These are phyloP conservation scores for Orbilia javanica DNA, from an alignment of 2,329 filamentous ascomycete genomes.

Conservation along the genomic window DNA sequence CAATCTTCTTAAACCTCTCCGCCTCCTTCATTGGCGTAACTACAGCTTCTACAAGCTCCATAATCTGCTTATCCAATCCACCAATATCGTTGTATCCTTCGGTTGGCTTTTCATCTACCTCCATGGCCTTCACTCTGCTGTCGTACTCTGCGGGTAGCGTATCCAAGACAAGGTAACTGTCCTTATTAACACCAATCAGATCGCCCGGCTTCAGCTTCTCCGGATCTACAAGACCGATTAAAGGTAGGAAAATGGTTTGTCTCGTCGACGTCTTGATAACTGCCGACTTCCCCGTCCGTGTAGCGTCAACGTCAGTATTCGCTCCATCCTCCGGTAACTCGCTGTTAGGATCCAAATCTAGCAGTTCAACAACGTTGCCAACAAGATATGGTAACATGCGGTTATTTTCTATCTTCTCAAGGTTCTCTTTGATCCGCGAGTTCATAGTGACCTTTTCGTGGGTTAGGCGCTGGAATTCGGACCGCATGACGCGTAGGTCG, in stretches of 20 bases:
- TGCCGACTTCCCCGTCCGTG: slow-evolving; percentile 94
- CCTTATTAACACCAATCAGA: slow-evolving; percentile 98
- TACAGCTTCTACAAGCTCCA: slow-evolving; percentile 97
- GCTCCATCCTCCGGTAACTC: slow-evolving; percentile 97
- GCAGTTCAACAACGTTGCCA: slow-evolving; percentile 95
- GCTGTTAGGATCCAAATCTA: slow-evolving; percentile 94
- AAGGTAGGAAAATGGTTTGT: slow-evolving; percentile 97
- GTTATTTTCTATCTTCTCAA: slow-evolving; percentile 99
- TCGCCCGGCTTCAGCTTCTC: slow-evolving; percentile 95
- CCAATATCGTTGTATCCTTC: slow-evolving; percentile 99
- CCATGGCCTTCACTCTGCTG: slow-evolving; percentile 99
- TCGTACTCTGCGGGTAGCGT: slow-evolving; percentile 98
- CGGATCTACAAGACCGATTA: slow-evolving; percentile 96
- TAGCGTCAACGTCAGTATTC: slow-evolving; percentile 98
- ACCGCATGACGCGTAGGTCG: slow-evolving; percentile 98
- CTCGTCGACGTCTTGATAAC: slow-evolving; percentile 99
- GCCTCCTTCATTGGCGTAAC: slow-evolving; percentile 99
- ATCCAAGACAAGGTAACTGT: slow-evolving; percentile 96
- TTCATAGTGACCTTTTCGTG: slow-evolving; percentile 97
- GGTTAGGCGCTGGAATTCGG: slow-evolving; percentile 90
- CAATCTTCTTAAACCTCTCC: slow-evolving; percentile 99
- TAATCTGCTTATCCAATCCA: slow-evolving; percentile 97
- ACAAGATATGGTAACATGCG: slow-evolving; percentile 98
- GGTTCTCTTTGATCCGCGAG: slow-evolving; percentile 99
- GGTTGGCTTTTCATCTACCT: slow-evolving; percentile 99